These are phyloP conservation scores for Naganishia sp. DNA, from an alignment of 1,284 basidiomycete species.

Conservation along the genomic window DNA sequence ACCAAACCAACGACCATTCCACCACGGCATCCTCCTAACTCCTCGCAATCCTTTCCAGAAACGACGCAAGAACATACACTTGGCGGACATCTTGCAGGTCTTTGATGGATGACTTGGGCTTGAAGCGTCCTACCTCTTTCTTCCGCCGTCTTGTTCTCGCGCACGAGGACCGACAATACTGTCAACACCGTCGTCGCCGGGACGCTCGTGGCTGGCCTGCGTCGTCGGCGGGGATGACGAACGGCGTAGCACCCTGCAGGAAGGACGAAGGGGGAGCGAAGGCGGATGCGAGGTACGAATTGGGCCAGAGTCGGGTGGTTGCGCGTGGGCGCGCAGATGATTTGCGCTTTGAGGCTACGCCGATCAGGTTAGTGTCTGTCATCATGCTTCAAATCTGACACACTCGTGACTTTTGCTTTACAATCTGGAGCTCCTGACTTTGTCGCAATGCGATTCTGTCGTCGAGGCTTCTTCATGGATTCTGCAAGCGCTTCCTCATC, in stretches of 20 bases:
- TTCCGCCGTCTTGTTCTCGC: background rate
- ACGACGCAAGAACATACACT: constrained; percentile 39
- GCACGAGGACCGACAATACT: background rate
- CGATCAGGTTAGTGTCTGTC: too few species aligned
- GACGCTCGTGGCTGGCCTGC: background rate
- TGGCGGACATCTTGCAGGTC: constrained; percentile 44
- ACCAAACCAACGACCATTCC: background rate
- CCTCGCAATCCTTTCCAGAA: background rate
- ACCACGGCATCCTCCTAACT: background rate
- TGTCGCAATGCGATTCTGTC: too few species aligned
- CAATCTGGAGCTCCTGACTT: too few species aligned
- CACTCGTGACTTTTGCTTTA: too few species aligned
- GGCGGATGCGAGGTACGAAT: background rate
- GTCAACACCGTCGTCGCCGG: background rate
- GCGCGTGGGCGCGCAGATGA: background rate
- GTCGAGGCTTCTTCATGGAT: too few species aligned
- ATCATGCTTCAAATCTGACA: too few species aligned
- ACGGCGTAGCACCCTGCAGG: too few species aligned
- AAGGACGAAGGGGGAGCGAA: background rate
- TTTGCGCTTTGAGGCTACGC: background rate
- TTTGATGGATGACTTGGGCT: constrained; percentile 28
- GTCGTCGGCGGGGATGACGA: constrained; percentile 5
- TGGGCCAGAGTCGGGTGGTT: background rate
- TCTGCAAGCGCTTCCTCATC: too few species aligned
- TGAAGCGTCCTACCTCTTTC: constrained; percentile 9